phyloP scores from a whole-genome alignment of 306 rosid genomes.

The Casuarina glauca region DNA sequence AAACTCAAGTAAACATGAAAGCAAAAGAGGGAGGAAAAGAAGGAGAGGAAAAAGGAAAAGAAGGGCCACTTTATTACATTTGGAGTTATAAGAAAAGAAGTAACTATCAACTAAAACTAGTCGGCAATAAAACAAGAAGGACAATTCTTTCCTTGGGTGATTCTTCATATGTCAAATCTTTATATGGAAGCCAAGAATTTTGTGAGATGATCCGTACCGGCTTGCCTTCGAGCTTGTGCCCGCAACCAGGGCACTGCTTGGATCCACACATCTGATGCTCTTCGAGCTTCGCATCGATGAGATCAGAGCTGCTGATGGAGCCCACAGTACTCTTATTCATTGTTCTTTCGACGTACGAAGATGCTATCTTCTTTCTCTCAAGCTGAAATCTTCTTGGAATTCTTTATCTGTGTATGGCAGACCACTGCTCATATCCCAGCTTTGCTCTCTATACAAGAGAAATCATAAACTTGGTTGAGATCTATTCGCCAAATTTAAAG shows the following conservation, averaged over 20 bases:
- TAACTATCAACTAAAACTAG: slow-evolving; percentile 15
- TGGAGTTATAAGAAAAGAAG: slow-evolving; percentile 1
- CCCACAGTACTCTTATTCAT: slow-evolving; percentile 58
- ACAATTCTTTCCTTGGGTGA: slow-evolving; percentile 20
- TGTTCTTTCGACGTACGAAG: neutral
- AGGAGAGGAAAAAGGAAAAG: slow-evolving; percentile 18
- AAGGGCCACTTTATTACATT: slow-evolving; percentile 30
- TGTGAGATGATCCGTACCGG: slow-evolving; percentile 54
- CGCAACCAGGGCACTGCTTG: slow-evolving; percentile 95
- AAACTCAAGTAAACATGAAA: slow-evolving; percentile 23
- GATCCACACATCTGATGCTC: slow-evolving; percentile 97
- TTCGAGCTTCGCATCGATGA: slow-evolving; percentile 93
- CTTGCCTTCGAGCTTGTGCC: slow-evolving; percentile 82
- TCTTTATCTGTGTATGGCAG: slow-evolving; percentile 32
- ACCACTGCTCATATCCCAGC: slow-evolving; percentile 38
- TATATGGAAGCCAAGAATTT: slow-evolving; percentile 44
- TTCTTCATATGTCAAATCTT: slow-evolving; percentile 36
- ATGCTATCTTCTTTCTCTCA: slow-evolving; percentile 32
- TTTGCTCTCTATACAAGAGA: slow-evolving; percentile 20
- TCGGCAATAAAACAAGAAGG: slow-evolving; percentile 13
- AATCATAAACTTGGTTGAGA: slow-evolving; percentile 20
- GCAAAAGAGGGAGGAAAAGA: neutral
- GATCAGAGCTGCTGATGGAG: slow-evolving; percentile 71
- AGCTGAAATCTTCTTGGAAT: slow-evolving; percentile 16
- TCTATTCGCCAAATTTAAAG: neutral